Conservation (phyloP, 1,284 basidiomycete species). For the Ustilago nuda region DNA sequence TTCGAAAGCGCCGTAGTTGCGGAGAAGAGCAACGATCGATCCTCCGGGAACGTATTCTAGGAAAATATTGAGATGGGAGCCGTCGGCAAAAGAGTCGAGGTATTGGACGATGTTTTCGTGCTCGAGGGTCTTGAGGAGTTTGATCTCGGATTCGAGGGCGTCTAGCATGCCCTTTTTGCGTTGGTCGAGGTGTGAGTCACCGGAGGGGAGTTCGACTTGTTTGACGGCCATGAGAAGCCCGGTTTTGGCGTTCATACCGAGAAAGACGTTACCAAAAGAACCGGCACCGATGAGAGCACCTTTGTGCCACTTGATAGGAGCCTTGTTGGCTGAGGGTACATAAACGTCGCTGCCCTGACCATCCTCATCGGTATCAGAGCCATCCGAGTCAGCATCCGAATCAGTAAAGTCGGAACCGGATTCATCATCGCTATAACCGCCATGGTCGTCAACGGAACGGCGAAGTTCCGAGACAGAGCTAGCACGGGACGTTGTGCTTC, state of each 20-base stretch:
- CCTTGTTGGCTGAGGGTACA: conserved; percentile 36
- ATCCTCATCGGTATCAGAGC: conserved; percentile 39
- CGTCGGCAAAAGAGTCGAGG: conserved; percentile 72
- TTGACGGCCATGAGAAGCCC: conserved; percentile 99
- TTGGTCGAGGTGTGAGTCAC: conserved; percentile 87
- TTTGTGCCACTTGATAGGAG: conserved; percentile 95
- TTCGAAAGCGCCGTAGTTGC: conserved; percentile 96
- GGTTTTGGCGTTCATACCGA: conserved; percentile 95
- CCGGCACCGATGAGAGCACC: conserved; percentile 97
- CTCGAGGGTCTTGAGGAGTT: conserved; percentile 90
- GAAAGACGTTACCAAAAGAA: conserved; percentile 72
- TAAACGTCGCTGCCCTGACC: conserved; percentile 26
- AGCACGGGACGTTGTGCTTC: conserved; percentile 44
- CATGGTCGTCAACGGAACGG: conserved; percentile 58
- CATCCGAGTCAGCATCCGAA: conserved; percentile 33
- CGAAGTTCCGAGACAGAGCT: conserved; percentile 48
- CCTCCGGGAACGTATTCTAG: conserved; percentile 98
- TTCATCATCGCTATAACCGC: conserved; percentile 39
- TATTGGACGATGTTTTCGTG: conserved; percentile 99
- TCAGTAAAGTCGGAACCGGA: conserved; percentile 53
- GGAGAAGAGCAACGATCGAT: conserved; percentile 89
- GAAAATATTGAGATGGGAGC: conserved; percentile 89
- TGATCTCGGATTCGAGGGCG: conserved; percentile 95
- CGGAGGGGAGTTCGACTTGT: conserved; percentile 93
- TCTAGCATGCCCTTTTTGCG: conserved; percentile 94